Conservation (phyloP, 202 grass and related monocot genomes). For the Panicum hallii region DNA sequence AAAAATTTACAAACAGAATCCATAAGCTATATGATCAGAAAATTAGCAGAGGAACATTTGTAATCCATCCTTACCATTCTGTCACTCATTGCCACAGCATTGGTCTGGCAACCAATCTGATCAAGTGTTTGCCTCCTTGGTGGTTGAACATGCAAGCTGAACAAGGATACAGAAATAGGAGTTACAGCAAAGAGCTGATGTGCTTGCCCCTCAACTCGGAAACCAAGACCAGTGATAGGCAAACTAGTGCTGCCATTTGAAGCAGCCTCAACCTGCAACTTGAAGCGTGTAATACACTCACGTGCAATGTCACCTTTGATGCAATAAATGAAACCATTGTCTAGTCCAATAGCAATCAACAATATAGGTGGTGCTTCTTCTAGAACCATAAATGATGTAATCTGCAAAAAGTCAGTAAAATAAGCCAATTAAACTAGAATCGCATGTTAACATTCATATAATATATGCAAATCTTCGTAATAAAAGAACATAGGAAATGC, state of each 20-base stretch:
- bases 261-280: conserved; percentile 70
- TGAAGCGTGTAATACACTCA: conserved; percentile 94
- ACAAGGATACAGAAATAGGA: conserved; percentile 73
- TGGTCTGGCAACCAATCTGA: conserved; percentile 79
- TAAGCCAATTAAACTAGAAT: conserved; percentile 33
- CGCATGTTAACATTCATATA: neutral
- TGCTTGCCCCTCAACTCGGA: conserved; percentile 79
- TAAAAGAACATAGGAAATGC: neutral
- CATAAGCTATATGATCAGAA: conserved; percentile 7
- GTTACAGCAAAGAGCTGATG: conserved; percentile 87
- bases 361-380: conserved; percentile 96
- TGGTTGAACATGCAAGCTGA: conserved; percentile 84
- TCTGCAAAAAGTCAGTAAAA: conserved; percentile 57
- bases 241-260: conserved; percentile 48
- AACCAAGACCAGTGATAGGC: conserved; percentile 72
- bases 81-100: conserved; percentile 90
- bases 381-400: conserved; percentile 93
- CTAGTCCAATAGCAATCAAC: conserved; percentile 80
- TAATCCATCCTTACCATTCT: conserved; percentile 66
- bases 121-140: conserved; percentile 81
- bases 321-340: conserved; percentile 92
- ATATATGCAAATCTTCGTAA: neutral
- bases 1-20: conserved; percentile 17
- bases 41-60: neutral
- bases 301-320: conserved; percentile 96